Conservation (phyloP, 192 early-diverging fungal genomes). For the Linnemannia exigua region DNA sequence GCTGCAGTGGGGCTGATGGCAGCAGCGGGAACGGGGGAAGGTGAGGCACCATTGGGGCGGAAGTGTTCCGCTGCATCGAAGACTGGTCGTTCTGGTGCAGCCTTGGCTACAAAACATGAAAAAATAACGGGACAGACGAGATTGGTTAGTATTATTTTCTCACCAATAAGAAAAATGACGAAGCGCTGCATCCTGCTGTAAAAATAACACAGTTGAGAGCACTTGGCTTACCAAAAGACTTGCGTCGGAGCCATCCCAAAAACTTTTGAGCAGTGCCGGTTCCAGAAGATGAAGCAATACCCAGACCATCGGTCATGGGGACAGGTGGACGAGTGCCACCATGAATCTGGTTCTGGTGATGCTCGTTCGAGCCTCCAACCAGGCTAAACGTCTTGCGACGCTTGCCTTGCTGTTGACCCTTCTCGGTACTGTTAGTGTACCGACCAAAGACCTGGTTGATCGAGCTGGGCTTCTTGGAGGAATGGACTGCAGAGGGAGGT, state of each 20-base stretch:
- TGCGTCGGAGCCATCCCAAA: slow-evolving; percentile 84
- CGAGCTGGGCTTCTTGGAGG: slow-evolving; percentile 36
- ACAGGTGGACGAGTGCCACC: slow-evolving; percentile 43
- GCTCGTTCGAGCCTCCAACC: slow-evolving; percentile 46
- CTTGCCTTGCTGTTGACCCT: slow-evolving; percentile 34
- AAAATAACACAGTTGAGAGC: slow-evolving; percentile 7
- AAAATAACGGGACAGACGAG: slow-evolving; percentile 5
- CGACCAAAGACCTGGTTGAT: slow-evolving; percentile 49
- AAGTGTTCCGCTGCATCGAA: slow-evolving; percentile 19
- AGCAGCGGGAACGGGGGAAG: slow-evolving; percentile 12
- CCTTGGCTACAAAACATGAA: slow-evolving; percentile 21
- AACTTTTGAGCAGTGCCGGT: slow-evolving; percentile 71
- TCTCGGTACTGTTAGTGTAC: slow-evolving; percentile 12
- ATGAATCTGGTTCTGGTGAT: slow-evolving; percentile 46
- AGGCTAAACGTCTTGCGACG: slow-evolving; percentile 51
- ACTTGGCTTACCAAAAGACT: slow-evolving; percentile 63
- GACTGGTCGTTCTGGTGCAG: slow-evolving; percentile 20
- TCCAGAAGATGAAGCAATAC: slow-evolving; percentile 18
- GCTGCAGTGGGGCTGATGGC: neutral
- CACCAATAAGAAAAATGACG: neutral
- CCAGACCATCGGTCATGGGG: slow-evolving; percentile 22
- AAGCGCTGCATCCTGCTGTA: neutral
- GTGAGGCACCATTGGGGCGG: slow-evolving; percentile 17
- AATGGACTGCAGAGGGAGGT: slow-evolving; percentile 2
- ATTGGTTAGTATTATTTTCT: neutral